Percentiles rank a stretch among this genome's conserved stretches.
These are phyloP conservation scores for Castanospermum australe DNA, from an alignment of 306 rosid species.

Conservation along the genomic window DNA sequence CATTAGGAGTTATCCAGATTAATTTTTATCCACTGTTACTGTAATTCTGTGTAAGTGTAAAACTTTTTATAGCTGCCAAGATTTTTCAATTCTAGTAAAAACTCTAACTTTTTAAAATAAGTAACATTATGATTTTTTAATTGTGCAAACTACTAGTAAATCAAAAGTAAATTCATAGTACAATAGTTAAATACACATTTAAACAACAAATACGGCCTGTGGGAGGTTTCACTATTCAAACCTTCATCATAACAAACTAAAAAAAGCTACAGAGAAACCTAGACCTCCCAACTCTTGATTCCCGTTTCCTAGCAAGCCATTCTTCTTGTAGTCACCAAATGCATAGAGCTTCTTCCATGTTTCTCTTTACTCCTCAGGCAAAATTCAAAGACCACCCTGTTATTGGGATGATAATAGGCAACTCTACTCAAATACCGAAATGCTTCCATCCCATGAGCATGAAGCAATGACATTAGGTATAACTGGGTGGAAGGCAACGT, in stretches of 20 bases:
- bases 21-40: constrained; percentile 11
- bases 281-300: background rate
- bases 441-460: constrained; percentile 80
- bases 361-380: background rate
- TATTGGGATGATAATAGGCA: background rate
- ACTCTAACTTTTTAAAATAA: background rate
- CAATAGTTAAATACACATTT: background rate
- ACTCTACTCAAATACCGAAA: constrained; percentile 62
- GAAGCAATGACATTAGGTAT: constrained; percentile 78
- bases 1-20: background rate
- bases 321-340: constrained; percentile 13
- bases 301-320: background rate
- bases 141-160: background rate
- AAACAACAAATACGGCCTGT: background rate
- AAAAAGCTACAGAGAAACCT: background rate
- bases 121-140: background rate
- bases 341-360: background rate
- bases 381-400: background rate
- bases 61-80: constrained; percentile 13
- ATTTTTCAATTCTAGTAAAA: constrained; percentile 7
- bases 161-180: constrained; percentile 10
- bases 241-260: background rate
- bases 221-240: constrained; percentile 1
- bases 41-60: too few species aligned
- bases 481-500: constrained; percentile 72